Evolutionary conservation across 805 yeast genomes (phyloP).

Genomic region (Candida yuanshanica): DNA sequence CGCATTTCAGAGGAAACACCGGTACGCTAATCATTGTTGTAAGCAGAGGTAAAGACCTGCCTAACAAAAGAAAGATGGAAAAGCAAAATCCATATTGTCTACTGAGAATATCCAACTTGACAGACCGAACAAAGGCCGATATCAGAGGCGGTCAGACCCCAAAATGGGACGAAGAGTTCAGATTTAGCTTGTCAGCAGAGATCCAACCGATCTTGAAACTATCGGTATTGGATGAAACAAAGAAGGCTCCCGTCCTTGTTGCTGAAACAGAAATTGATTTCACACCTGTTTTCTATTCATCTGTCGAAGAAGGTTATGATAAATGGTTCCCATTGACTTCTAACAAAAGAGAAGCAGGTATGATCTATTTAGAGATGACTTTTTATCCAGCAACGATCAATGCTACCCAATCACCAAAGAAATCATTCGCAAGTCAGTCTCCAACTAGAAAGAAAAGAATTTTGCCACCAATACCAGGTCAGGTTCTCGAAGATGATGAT

Average conservation of each 20-base stretch:
- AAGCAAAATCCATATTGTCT: slow-evolving; percentile 92
- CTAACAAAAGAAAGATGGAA: slow-evolving; percentile 79
- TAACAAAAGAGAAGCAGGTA: slow-evolving; percentile 78
- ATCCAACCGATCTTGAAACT: slow-evolving; percentile 59
- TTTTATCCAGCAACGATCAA: slow-evolving; percentile 57
- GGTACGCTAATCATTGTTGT: slow-evolving; percentile 72
- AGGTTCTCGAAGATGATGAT: slow-evolving; percentile 1
- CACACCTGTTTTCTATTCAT: slow-evolving; percentile 60
- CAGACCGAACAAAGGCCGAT: slow-evolving; percentile 71
- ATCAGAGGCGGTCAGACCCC: slow-evolving; percentile 94
- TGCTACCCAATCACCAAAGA: slow-evolving; percentile 5
- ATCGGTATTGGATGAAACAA: slow-evolving; percentile 79
- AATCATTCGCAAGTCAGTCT: not conserved
- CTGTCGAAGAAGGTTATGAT: slow-evolving; percentile 73
- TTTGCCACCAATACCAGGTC: slow-evolving; percentile 26
- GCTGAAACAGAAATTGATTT: slow-evolving; percentile 80
- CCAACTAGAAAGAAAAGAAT: slow-evolving; percentile 15
- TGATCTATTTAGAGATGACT: slow-evolving; percentile 84
- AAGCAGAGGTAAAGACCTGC: slow-evolving; percentile 76
- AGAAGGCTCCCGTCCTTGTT: slow-evolving; percentile 79
- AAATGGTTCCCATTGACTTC: slow-evolving; percentile 72
- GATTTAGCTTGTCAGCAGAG: slow-evolving; percentile 61
- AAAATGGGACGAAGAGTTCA: slow-evolving; percentile 71
- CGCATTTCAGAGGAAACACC: slow-evolving; percentile 25
- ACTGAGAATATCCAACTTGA: slow-evolving; percentile 72